A percentile compares a stretch with the other conserved stretches of the same genome.
Conservation (phyloP, 352 stramenopile species). For the Globisporangium ultimum region DNA sequence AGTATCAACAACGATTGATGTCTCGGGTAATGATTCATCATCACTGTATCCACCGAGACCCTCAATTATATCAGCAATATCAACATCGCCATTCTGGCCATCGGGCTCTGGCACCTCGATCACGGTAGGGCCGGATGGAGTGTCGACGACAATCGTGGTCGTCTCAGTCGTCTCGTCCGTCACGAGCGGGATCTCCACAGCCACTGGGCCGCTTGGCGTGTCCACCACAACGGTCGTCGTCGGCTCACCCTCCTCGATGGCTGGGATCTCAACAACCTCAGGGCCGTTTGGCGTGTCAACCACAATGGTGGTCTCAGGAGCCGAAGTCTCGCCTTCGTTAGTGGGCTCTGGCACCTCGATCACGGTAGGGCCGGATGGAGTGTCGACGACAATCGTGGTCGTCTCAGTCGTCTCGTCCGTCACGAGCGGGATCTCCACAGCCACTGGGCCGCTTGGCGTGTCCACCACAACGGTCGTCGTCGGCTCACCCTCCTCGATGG, state of each 20-base stretch:
- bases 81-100: background rate
- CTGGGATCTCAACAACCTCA: constrained; percentile 1
- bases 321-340: background rate
- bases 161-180: background rate
- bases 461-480: constrained; percentile 5
- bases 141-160: background rate
- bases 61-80: background rate
- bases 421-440: background rate
- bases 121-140: background rate
- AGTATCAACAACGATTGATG: background rate
- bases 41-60: background rate
- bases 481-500: background rate
- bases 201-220: constrained; percentile 2
- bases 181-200: background rate
- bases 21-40: background rate
- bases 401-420: background rate
- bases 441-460: constrained; percentile 2
- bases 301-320: constrained; percentile 1
- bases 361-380: background rate
- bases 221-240: constrained; percentile 5
- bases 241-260: background rate
- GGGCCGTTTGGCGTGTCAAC: constrained; percentile 1
- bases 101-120: background rate
- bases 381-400: background rate
- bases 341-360: background rate